phyloP scores from a whole-genome alignment of 1,139 yeast genomes.

The Taphrina flavorubra region DNA sequence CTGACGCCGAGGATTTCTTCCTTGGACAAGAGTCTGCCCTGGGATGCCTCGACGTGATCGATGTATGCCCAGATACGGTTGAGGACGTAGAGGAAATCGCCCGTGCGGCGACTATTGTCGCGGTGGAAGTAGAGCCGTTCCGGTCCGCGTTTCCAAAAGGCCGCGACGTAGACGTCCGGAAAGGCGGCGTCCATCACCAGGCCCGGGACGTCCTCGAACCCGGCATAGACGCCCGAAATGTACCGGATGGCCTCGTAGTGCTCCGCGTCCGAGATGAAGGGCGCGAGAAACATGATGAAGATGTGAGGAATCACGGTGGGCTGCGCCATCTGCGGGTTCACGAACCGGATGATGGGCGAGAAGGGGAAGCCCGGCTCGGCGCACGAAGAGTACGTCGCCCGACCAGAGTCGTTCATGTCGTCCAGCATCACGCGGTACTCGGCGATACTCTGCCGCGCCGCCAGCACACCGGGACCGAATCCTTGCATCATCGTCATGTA shows the following conservation, averaged over 20 bases:
- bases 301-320: constrained; percentile 34
- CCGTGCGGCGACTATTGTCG: constrained; percentile 5
- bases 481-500: not conserved
- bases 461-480: constrained; percentile 13
- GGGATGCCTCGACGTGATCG: constrained; percentile 10
- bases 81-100: constrained; percentile 19
- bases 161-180: constrained; percentile 35
- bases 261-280: constrained; percentile 29
- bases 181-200: constrained; percentile 31
- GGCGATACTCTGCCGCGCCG: constrained; percentile 23
- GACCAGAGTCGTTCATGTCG: not conserved
- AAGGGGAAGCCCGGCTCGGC: constrained; percentile 33
- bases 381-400: constrained; percentile 11
- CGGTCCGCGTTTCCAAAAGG: constrained; percentile 30
- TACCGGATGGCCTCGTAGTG: constrained; percentile 20
- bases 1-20: constrained; percentile 7
- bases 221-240: constrained; percentile 30
- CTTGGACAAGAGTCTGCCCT: constrained; percentile 14
- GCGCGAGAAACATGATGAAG: constrained; percentile 35
- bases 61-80: constrained; percentile 18
- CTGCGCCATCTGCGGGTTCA: constrained; percentile 27
- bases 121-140: constrained; percentile 19
- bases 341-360: constrained; percentile 24
- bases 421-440: constrained; percentile 20
- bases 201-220: constrained; percentile 27